phyloP scores from a whole-genome alignment of 78 protist genomes.

The Monosiga brevicollis region DNA sequence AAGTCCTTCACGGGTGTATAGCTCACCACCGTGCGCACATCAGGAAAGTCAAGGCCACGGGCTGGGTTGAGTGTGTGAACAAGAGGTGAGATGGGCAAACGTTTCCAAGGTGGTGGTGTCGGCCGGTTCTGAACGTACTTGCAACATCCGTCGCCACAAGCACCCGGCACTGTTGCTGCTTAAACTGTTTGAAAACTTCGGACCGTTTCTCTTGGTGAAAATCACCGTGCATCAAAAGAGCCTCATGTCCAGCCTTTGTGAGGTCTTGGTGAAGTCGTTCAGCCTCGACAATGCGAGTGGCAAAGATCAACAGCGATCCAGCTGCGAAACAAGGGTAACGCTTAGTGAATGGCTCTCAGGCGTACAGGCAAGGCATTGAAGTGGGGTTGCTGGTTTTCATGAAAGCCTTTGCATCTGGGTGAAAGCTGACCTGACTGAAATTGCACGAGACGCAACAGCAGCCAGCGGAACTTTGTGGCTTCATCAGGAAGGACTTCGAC shows the following conservation, averaged over 20 bases:
- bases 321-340: too few relatives aligned
- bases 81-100: neutral
- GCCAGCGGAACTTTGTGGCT: conserved; percentile 54
- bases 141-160: conserved; percentile 80
- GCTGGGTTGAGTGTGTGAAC: conserved; percentile 12
- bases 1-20: conserved; percentile 58
- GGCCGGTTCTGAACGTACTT: neutral
- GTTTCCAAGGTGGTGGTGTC: neutral
- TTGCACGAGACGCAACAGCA: conserved; percentile 6
- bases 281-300: conserved; percentile 11
- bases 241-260: neutral
- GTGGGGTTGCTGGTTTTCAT: too few relatives aligned
- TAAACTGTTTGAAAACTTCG: conserved; percentile 25
- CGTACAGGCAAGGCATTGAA: too few relatives aligned
- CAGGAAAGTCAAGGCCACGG: conserved; percentile 65
- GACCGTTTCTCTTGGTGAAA: conserved; percentile 50
- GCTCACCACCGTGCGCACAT: conserved; percentile 59
- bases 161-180: conserved; percentile 16
- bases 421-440: neutral
- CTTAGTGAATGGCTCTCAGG: too few relatives aligned
- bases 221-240: conserved; percentile 60
- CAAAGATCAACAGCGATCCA: conserved; percentile 58
- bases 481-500: conserved; percentile 28
- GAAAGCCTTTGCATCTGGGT: too few relatives aligned
- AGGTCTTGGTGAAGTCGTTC: conserved; percentile 18